Evolutionary conservation across 768 basidiomycete species (phyloP), one percentile per base, ranked within the genome.

Genomic region (Tylopilus intermedius): DNA sequence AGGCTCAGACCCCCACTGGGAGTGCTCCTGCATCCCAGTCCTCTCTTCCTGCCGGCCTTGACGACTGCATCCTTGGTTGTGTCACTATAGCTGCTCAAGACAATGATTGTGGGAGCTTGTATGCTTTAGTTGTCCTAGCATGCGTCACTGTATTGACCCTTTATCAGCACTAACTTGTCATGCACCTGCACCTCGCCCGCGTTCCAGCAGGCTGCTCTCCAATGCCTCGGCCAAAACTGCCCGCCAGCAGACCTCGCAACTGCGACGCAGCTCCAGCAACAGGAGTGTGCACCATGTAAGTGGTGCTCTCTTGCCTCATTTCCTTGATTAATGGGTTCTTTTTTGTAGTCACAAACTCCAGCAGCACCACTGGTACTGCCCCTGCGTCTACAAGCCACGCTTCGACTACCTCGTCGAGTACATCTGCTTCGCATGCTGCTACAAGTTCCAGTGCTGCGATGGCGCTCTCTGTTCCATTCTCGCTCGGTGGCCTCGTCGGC

Each of bases 131-230:
- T 26, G 0, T 5, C 9, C 21, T 14, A 15, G 2, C 2, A 30
- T 30, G 4, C 26, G 5, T 43, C 15, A 3, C 10, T 11, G 8
- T 3, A 4, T 32, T 58, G 8, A 49, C 44, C 10, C 8, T 8
- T 18, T 9, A 10, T 44, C 29, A 79, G 78, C 60, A 61, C 73
- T 11, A 60, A 79, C 59, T 0, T 73, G n/a, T 0, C 51, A 0
- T 79, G 78, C 47, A 56, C 75, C 21, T 79, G 78, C 64, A 59
- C 67, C 3, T 73, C 67, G 46, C 9, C 47, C 1, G 41, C 53
- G 2, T 79, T 75, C 74, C 75, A 77, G 51, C 0, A 1, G 4
- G 62, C 63, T 1, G 72, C 71, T 2, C 8, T 1, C 0, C 1
- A 27, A 6, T 79, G 78, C 58, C 63, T 79, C 21, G 1, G 27